Evolutionary conservation across 805 yeast genomes (phyloP), one percentile per base, ranked within the genome.

Genomic region (Suhomyces sp.): DNA sequence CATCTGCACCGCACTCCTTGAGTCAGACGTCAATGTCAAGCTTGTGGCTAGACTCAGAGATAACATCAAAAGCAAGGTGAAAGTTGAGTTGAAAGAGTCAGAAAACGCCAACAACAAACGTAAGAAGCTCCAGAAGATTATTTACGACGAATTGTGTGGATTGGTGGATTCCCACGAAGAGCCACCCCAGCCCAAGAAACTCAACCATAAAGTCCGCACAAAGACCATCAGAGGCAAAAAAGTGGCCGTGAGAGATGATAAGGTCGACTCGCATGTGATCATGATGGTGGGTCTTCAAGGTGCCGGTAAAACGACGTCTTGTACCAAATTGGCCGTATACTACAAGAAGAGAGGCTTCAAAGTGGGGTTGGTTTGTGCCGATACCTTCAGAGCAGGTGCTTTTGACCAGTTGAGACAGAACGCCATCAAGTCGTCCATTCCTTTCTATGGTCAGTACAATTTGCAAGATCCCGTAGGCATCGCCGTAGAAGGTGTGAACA

Each of bases 221-320:
- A 64, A 66, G 50, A 50, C 62, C 5, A 60, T 57, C 24, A 65
- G 65, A 44, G 74, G 75, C 17, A 69, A 69, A 51, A 67, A 62
- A 55, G 60, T 55, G 51, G 57, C 62, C 13, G 55, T 64, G 4
- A 60, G 56, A 49, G 54, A 55, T 17, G 56, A 46, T 19, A 61
- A 63, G 19, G 54, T 49, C 12, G 40, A 47, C 19, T 57, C 59
- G 7, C 76, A 87, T 65, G 88, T 93, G 31, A 87, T 94, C 58
- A 94, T 94, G 99, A 88, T 94, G 79, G 99, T 94, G 54, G 99
- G 99, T 67, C 77, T 94, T 55, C 99, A 94, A 71, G 99, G 99
- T 76, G 94, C 98, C 10, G 99, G 99, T 80, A 94, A 94, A 69
- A 94, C 99, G 31, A 94, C 99, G 0, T 86, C 97, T 2, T 92